Evolutionary conservation across 2,329 filamentous ascomycete species (phyloP).

Genomic region (Westerdykella aurantiaca): DNA sequence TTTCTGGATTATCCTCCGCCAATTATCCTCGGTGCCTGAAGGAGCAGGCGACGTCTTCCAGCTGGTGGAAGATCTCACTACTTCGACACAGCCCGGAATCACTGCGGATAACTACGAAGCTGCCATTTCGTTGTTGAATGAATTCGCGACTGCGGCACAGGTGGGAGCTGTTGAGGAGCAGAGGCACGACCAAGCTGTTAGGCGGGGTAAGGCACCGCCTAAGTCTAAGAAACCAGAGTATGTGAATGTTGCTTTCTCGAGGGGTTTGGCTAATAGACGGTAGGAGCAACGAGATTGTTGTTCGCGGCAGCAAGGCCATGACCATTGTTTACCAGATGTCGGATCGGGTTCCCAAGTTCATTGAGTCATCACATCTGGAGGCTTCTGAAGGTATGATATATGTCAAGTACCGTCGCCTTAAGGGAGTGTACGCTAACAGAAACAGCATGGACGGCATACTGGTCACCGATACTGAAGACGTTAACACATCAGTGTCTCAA

Average conservation of each 20-base stretch:
- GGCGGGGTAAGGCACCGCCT: slow-evolving; percentile 47
- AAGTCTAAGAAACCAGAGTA: slow-evolving; percentile 53
- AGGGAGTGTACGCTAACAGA: slow-evolving; percentile 6
- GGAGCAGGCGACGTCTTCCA: slow-evolving; percentile 76
- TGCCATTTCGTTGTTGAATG: slow-evolving; percentile 75
- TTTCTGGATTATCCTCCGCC: slow-evolving; percentile 87
- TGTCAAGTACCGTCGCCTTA: neutral
- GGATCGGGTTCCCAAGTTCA: slow-evolving; percentile 72
- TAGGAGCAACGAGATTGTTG: slow-evolving; percentile 66
- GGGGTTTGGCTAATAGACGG: slow-evolving; percentile 3
- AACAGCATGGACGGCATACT: slow-evolving; percentile 91
- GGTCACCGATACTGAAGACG: slow-evolving; percentile 89
- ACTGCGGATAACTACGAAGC: slow-evolving; percentile 95
- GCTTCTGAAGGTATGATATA: slow-evolving; percentile 64
- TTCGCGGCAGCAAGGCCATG: slow-evolving; percentile 74
- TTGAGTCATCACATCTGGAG: slow-evolving; percentile 89
- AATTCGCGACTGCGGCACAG: slow-evolving; percentile 79
- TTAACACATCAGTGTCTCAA: slow-evolving; percentile 89
- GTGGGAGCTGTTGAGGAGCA: slow-evolving; percentile 66
- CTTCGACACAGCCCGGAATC: slow-evolving; percentile 69
- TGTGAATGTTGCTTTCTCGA: slow-evolving; percentile 14
- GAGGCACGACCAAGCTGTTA: slow-evolving; percentile 53
- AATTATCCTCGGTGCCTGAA: slow-evolving; percentile 62
- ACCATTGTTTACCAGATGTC: slow-evolving; percentile 78
- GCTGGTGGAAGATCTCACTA: slow-evolving; percentile 71